Conservation (phyloP, 1,284 basidiomycete genomes). For the Rhizoctonia solani region DNA sequence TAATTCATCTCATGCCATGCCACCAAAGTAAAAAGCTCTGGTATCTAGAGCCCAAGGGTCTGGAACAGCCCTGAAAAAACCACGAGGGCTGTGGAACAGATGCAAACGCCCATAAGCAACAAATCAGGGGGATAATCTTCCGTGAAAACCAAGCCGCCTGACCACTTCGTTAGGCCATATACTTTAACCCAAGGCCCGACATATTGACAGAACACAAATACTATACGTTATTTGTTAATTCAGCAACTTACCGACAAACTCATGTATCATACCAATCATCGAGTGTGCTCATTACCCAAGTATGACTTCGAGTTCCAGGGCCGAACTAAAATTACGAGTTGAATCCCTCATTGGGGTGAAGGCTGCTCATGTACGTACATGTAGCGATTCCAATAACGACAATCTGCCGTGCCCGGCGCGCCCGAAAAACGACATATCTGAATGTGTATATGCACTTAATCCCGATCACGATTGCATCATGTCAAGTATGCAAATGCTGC, state of each 20-base stretch:
- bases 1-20: constrained; percentile 29
- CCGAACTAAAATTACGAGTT: too few relatives aligned
- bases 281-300: too few relatives aligned
- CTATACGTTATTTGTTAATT: too few relatives aligned
- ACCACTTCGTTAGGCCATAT: neutral
- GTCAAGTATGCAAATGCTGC: too few relatives aligned
- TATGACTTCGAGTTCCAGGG: too few relatives aligned
- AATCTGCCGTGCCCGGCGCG: neutral
- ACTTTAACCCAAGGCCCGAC: too few relatives aligned
- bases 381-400: neutral
- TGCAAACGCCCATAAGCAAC: neutral
- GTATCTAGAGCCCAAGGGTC: constrained; percentile 7
- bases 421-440: neutral
- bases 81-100: neutral
- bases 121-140: neutral
- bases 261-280: too few relatives aligned
- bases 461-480: neutral
- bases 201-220: too few relatives aligned
- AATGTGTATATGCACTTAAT: neutral
- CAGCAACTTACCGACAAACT: too few relatives aligned
- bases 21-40: constrained; percentile 6
- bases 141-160: neutral
- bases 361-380: neutral
- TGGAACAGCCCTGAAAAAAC: constrained; percentile 10
- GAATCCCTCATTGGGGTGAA: neutral